Evolutionary conservation across 768 basidiomycete genomes (phyloP).

Genomic region (Panaeolus cyanescens): DNA sequence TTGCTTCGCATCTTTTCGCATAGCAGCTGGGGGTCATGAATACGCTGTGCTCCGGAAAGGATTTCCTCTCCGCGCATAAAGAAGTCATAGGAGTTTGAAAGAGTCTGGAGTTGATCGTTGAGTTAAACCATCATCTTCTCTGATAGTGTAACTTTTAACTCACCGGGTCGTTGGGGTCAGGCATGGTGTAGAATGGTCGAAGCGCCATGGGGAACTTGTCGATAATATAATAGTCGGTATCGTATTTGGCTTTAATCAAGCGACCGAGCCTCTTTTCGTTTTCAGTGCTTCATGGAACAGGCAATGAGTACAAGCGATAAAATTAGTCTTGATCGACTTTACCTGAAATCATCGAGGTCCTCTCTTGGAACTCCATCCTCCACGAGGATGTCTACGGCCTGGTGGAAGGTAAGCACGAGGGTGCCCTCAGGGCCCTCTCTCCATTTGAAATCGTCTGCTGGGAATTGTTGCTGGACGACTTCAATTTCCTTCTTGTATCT

Average conservation of each 20-base stretch:
- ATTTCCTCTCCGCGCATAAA: constrained; percentile 99
- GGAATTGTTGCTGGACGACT: constrained; percentile 82
- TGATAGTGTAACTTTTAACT: constrained; percentile 24
- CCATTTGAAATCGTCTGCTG: constrained; percentile 96
- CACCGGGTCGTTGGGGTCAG: constrained; percentile 89
- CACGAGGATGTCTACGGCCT: constrained; percentile 85
- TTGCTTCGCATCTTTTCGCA: constrained; percentile 82
- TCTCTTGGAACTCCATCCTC: constrained; percentile 84
- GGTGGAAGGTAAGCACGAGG: constrained; percentile 78
- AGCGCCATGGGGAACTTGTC: constrained; percentile 98
- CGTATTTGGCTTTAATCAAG: constrained; percentile 89
- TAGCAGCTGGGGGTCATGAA: constrained; percentile 87
- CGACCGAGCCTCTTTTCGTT: constrained; percentile 94
- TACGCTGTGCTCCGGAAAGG: constrained; percentile 95
- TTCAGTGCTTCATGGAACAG: constrained; percentile 64
- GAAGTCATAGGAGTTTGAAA: constrained; percentile 99
- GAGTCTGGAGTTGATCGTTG: constrained; percentile 45
- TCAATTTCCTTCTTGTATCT: constrained; percentile 84
- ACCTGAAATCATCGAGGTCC: constrained; percentile 89
- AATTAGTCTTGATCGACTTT: constrained; percentile 22
- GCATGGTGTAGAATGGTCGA: constrained; percentile 99
- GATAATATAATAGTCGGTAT: constrained; percentile 98
- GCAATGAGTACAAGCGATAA: constrained; percentile 10
- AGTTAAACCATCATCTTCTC: constrained; percentile 11
- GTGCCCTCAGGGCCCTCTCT: constrained; percentile 89